Evolutionary conservation across 2,329 filamentous ascomycete genomes (phyloP).

Genomic region (Fusarium succisae): DNA sequence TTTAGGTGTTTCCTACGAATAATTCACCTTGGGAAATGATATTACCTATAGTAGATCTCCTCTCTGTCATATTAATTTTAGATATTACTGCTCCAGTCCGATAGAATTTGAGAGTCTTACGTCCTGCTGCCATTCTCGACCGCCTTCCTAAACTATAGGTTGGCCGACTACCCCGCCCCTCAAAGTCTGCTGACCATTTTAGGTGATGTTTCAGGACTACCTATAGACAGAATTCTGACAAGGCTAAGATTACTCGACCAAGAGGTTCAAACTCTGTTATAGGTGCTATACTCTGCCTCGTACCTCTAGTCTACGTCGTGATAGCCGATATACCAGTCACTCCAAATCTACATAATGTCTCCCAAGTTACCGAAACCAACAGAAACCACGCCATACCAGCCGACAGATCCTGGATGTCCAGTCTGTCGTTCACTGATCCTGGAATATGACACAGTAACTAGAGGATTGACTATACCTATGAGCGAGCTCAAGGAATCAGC

Average conservation of each 20-base stretch:
- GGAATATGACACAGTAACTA: background rate
- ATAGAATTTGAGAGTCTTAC: accelerated
- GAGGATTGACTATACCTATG: background rate
- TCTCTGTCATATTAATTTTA: accelerated
- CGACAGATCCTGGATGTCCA: background rate
- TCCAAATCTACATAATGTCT: background rate
- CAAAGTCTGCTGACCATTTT: background rate
- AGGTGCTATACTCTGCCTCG: accelerated
- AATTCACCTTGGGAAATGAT: too few species aligned
- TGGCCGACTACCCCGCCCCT: background rate
- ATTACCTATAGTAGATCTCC: too few species aligned
- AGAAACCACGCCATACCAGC: accelerated
- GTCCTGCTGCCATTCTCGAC: background rate
- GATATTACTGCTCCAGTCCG: background rate
- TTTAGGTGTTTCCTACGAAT: accelerated
- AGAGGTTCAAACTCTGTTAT: accelerated
- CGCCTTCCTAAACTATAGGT: background rate
- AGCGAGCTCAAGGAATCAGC: background rate
- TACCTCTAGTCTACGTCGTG: accelerated
- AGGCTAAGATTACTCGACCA: accelerated
- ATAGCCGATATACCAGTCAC: background rate
- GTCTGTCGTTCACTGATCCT: background rate
- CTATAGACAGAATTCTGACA: background rate
- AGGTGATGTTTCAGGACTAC: accelerated
- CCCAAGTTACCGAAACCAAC: accelerated